These are phyloP conservation scores for Ganoderma lucidum DNA, from an alignment of 1,284 basidiomycete genomes.

Conservation along the genomic window DNA sequence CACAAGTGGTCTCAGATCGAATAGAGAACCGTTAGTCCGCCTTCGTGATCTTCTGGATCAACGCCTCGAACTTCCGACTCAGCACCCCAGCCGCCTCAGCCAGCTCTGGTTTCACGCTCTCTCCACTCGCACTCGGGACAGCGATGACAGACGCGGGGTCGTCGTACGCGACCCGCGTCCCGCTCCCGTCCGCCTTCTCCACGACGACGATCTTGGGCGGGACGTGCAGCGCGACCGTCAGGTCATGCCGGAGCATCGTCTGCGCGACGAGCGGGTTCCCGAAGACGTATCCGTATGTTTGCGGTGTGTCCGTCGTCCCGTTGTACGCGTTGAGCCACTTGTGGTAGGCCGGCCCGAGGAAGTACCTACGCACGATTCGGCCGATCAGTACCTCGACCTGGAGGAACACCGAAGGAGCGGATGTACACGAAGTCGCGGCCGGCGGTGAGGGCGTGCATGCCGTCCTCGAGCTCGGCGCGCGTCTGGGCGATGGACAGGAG, in stretches of 20 bases:
- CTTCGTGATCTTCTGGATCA: slow-evolving; percentile 42
- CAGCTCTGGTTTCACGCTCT: slow-evolving; percentile 41
- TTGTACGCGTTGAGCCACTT: slow-evolving; percentile 50
- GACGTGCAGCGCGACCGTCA: slow-evolving; percentile 52
- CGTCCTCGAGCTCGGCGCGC: slow-evolving; percentile 48
- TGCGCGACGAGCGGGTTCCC: slow-evolving; percentile 64
- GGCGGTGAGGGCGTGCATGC: slow-evolving; percentile 40
- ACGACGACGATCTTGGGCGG: slow-evolving; percentile 57
- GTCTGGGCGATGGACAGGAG: slow-evolving; percentile 41
- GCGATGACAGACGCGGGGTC: slow-evolving; percentile 54
- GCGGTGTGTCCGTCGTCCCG: slow-evolving; percentile 37
- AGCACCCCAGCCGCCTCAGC: slow-evolving; percentile 46
- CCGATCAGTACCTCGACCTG: no score
- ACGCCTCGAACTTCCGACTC: slow-evolving; percentile 54
- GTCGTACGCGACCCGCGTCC: slow-evolving; percentile 57
- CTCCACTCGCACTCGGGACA: slow-evolving; percentile 28
- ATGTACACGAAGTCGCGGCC: slow-evolving; percentile 59
- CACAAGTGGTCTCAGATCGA: not conserved
- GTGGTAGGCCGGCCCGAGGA: slow-evolving; percentile 50
- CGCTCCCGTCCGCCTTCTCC: slow-evolving; percentile 48
- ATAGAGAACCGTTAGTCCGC: not conserved
- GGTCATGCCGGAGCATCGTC: slow-evolving; percentile 53
- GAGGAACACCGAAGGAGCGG: no score
- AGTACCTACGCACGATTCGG: slow-evolving; percentile 46
- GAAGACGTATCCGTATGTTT: slow-evolving; percentile 53